Evolutionary conservation across 2,329 filamentous ascomycete genomes (phyloP).

Genomic region (Sporothrix schenckii): DNA sequence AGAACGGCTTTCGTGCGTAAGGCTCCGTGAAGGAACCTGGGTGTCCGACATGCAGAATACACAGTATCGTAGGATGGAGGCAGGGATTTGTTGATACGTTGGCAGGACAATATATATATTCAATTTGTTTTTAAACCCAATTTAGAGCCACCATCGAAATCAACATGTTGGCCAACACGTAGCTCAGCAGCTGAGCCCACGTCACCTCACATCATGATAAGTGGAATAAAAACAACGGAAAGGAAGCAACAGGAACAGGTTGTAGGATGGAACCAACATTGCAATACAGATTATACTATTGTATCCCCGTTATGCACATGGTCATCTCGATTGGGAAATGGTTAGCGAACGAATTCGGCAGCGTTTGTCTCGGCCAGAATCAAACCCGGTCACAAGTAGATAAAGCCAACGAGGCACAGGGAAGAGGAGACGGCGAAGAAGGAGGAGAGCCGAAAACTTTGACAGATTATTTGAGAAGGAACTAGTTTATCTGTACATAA

Average conservation of each 20-base stretch:
- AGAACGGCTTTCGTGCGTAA: constrained; percentile 31
- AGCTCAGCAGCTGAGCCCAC: constrained; percentile 1
- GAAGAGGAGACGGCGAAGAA: not conserved
- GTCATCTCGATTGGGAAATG: constrained; percentile 40
- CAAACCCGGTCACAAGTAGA: constrained; percentile 27
- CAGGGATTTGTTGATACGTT: not conserved
- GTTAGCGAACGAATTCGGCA: constrained; percentile 44
- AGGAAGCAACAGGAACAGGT: not conserved
- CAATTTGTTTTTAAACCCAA: not conserved
- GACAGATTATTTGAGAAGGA: no score
- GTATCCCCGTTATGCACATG: constrained; percentile 7
- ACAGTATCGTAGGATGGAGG: not conserved
- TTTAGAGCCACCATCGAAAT: not conserved
- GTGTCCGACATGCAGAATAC: not conserved
- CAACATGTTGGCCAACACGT: not conserved
- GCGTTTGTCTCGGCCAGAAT: constrained; percentile 33
- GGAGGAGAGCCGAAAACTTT: not conserved
- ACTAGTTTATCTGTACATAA: not conserved
- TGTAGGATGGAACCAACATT: not conserved
- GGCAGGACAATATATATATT: not conserved
- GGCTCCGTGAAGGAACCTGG: not conserved
- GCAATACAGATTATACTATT: not conserved
- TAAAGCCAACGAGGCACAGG: constrained; percentile 8
- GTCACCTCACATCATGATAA: constrained; percentile 12
- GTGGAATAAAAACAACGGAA: not conserved